Percentiles rank a stretch among this genome's conserved stretches.
Evolutionary conservation across 495 filamentous ascomycete genomes (phyloP).

Genomic region (Clohesyomyces aquaticus): DNA sequence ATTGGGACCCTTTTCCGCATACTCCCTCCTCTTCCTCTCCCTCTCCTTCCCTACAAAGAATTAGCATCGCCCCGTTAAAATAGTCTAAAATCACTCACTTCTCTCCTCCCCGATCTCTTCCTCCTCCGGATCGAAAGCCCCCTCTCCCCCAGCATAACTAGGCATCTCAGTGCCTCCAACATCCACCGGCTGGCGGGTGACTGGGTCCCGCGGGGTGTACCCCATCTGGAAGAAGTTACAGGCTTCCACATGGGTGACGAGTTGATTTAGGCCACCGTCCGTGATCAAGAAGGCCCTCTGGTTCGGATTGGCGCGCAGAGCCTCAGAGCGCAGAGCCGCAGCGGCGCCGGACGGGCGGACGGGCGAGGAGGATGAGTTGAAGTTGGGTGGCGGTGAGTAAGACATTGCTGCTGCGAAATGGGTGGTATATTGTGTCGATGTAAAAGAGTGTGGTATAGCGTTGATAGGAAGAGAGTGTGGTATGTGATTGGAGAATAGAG

Average conservation of each 20-base stretch:
- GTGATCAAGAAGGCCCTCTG: not conserved
- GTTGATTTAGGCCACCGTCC: not conserved
- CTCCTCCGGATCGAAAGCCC: slow-evolving; percentile 1
- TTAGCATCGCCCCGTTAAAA: not conserved
- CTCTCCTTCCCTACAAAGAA: not conserved
- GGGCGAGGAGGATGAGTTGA: not conserved
- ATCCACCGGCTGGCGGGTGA: not conserved
- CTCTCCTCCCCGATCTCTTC: not conserved
- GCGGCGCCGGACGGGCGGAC: not conserved
- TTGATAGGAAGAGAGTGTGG: not conserved
- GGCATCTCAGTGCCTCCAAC: not conserved
- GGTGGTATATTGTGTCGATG: not conserved
- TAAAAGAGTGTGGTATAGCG: not conserved
- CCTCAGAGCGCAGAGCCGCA: slow-evolving; percentile 1
- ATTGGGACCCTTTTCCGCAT: not conserved
- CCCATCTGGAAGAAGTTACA: not conserved
- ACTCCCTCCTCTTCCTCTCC: not conserved
- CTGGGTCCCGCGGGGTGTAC: not conserved
- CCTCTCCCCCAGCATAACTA: not conserved
- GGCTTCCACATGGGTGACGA: slow-evolving; percentile 3
- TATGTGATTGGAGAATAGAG: not conserved
- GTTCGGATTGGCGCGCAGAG: slow-evolving; percentile 2
- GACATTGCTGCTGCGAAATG: not conserved
- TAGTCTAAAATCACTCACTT: slow-evolving; percentile 7
- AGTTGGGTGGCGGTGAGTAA: not conserved